Percentiles rank a stretch among this genome's conserved stretches.
Evolutionary conservation across 805 yeast species (phyloP).

Genomic region (Candida orba): DNA sequence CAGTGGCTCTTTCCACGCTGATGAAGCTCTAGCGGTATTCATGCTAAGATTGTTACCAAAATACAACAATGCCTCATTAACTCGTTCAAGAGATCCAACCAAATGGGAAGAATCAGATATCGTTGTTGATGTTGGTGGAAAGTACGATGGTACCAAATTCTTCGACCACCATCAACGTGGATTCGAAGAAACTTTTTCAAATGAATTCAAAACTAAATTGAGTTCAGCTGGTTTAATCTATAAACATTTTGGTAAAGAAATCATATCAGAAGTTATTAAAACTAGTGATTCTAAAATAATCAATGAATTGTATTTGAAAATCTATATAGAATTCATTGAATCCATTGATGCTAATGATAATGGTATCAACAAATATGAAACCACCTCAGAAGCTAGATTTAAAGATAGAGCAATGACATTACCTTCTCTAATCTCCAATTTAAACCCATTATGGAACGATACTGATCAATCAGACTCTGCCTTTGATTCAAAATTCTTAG

Average conservation of each 20-base stretch:
- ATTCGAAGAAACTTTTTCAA: constrained; percentile 67
- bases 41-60: constrained; percentile 69
- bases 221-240: constrained; percentile 92
- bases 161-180: constrained; percentile 98
- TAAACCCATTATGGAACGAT: constrained; percentile 84
- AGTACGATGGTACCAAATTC: constrained; percentile 76
- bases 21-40: constrained; percentile 89
- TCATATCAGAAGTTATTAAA: constrained; percentile 46
- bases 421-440: constrained; percentile 67
- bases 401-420: constrained; percentile 66
- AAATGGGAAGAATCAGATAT: constrained; percentile 85
- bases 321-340: constrained; percentile 85
- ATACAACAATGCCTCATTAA: constrained; percentile 56
- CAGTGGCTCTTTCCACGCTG: constrained; percentile 94
- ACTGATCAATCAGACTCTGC: constrained; percentile 51
- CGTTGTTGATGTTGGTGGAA: constrained; percentile 91
- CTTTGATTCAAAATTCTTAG: constrained; percentile 56
- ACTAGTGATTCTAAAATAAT: constrained; percentile 36
- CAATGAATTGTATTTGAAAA: constrained; percentile 60
- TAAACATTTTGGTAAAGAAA: constrained; percentile 75
- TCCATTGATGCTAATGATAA: constrained; percentile 95
- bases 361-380: constrained; percentile 70
- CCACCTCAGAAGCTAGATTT: constrained; percentile 49
- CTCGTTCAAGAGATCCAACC: constrained; percentile 77
- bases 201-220: constrained; percentile 62